phyloP scores from a whole-genome alignment of 2,329 filamentous ascomycete genomes.

The Clarireedia paspali region DNA sequence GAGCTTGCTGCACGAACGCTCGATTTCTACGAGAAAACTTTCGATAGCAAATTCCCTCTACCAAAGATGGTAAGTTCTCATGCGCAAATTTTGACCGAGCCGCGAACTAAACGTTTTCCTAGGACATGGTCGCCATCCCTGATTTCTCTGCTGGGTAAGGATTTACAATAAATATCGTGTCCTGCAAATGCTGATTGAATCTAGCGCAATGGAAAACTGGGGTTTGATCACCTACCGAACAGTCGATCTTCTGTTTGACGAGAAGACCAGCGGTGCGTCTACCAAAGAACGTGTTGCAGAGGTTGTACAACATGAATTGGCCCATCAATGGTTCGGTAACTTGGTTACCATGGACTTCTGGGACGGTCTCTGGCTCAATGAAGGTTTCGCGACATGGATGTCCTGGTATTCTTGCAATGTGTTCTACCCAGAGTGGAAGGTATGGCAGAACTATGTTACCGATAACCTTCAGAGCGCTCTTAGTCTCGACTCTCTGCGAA shows the following conservation, averaged over 20 bases:
- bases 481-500: conserved; percentile 80
- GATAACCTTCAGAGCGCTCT: conserved; percentile 86
- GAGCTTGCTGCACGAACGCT: conserved; percentile 84
- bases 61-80: conserved; percentile 61
- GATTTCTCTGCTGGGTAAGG: conserved; percentile 75
- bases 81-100: not conserved
- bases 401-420: conserved; percentile 89
- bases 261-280: conserved; percentile 81
- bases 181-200: not conserved
- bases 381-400: conserved; percentile 89
- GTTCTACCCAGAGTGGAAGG: conserved; percentile 97
- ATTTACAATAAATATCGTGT: not conserved
- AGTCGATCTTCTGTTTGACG: conserved; percentile 82
- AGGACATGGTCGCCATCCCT: conserved; percentile 86
- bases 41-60: conserved; percentile 77
- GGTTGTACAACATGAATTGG: conserved; percentile 92
- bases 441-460: conserved; percentile 92
- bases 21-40: conserved; percentile 92
- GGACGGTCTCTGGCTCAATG: conserved; percentile 95
- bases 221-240: conserved; percentile 91
- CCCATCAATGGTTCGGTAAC: conserved; percentile 98
- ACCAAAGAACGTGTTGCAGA: conserved; percentile 91
- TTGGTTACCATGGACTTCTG: conserved; percentile 98
- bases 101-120: not conserved
- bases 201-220: conserved; percentile 91